Percentiles rank a stretch among this genome's conserved stretches.
phyloP scores from a whole-genome alignment of 2,329 filamentous ascomycete species.

The Biscogniauxia sp. region DNA sequence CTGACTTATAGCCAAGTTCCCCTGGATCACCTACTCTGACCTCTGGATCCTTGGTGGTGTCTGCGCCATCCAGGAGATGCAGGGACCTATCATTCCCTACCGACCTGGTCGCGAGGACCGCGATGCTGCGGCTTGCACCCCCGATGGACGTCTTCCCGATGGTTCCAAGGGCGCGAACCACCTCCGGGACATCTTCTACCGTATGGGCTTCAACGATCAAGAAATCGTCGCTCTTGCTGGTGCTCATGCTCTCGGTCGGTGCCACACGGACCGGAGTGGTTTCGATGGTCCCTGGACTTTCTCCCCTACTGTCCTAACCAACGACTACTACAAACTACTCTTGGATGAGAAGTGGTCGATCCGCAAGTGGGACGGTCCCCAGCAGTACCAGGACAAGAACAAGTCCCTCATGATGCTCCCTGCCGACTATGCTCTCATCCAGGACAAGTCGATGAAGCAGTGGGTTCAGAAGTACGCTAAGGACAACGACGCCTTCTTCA shows the following conservation, averaged over 20 bases:
- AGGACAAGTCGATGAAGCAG: constrained; percentile 82
- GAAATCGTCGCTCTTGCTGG: constrained; percentile 91
- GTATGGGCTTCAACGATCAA: constrained; percentile 97
- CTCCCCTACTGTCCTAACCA: constrained; percentile 86
- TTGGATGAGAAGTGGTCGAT: constrained; percentile 89
- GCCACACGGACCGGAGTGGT: constrained; percentile 84
- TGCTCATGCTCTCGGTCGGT: constrained; percentile 84
- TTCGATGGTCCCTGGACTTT: constrained; percentile 91
- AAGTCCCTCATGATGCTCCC: constrained; percentile 98
- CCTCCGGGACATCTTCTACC: constrained; percentile 86
- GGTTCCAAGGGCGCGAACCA: constrained; percentile 75
- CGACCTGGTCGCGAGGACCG: constrained; percentile 80
- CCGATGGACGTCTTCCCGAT: constrained; percentile 84
- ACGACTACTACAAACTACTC: constrained; percentile 90
- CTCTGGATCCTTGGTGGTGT: constrained; percentile 92
- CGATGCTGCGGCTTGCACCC: constrained; percentile 82
- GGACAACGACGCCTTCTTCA: constrained; percentile 89
- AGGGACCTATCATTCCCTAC: constrained; percentile 84
- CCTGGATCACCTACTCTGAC: constrained; percentile 95
- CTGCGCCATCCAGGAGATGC: constrained; percentile 89
- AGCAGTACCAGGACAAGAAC: constrained; percentile 77
- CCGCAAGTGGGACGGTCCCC: constrained; percentile 88
- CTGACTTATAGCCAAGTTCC: constrained; percentile 65
- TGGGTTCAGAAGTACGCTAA: constrained; percentile 86
- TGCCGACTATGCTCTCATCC: constrained; percentile 80